Base-by-base conservation (phyloP, 1,284 basidiomycete genomes). In the Entoloma clypeatum region DNA sequence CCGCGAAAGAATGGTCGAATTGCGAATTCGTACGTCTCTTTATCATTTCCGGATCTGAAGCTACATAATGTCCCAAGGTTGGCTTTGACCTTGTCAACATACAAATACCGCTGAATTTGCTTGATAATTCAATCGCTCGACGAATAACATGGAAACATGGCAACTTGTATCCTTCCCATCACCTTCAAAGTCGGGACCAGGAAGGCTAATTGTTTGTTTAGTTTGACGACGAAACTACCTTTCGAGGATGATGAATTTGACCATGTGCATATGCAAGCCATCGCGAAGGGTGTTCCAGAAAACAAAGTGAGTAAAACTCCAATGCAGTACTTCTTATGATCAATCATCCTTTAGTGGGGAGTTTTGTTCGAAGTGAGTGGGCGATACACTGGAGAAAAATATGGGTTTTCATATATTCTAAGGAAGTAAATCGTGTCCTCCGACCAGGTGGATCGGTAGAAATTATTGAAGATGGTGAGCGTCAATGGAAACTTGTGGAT, bases 181-280 rank as follows among this genome's bases (percentile, higher is more conserved):
- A 14, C 16, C 9, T 19, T 5, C 18, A 13, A 10, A 14, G 18
- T 21, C 17, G 19, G 11, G 10, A 23, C n/a, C 7, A 19, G 28
- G 21, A 28, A 31, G 22, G 33, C 31, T 33, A 30, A 10, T 7
- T 7, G 13, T 25, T 33, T n/a, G 5, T 38, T 14, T 48, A 87
- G 85, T 59, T 59, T 87, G 50, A 81, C 83, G 27, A 83, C 75
- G 7, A 80, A 72, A 50, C 66, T 87, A 9, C 85, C 85, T 1
- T 87, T 86, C 52, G 81, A 85, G 11, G 85, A 87, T 43, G 81
- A 86, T 45, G 75, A 82, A 50, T 87, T 87, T 47, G 85, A 87
- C 56, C 76, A 81, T 59, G 77, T 87, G n/a, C 83, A 81, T 54
- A 72, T 86, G 34, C 67, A 75, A 39, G 65, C 66, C 33, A 72